Percentiles rank a stretch among this genome's conserved stretches.
phyloP scores from a whole-genome alignment of 768 basidiomycete genomes.

The Boletales sp. region DNA sequence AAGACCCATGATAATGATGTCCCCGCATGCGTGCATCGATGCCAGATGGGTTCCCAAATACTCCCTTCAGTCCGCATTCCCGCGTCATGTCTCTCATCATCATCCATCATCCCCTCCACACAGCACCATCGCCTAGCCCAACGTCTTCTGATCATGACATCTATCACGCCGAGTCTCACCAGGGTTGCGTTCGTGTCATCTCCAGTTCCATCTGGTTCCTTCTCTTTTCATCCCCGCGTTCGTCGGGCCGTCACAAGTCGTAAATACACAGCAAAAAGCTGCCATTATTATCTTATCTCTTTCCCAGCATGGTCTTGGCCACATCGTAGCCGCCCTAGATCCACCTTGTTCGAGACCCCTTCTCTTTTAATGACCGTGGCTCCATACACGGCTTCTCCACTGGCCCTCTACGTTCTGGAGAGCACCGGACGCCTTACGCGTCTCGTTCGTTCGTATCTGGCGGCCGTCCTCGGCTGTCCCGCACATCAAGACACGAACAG shows the following conservation, averaged over 20 bases:
- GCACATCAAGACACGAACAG: neutral
- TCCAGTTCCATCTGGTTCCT: neutral
- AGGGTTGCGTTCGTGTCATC: neutral
- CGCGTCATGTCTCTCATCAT: neutral
- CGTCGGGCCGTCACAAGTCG: constrained; percentile 4
- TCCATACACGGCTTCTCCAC: constrained; percentile 1
- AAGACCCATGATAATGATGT: no score
- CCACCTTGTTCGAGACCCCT: constrained; percentile 3
- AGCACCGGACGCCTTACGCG: neutral
- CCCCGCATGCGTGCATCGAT: no score
- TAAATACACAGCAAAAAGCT: neutral
- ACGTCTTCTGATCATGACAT: no score
- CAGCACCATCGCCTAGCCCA: no score
- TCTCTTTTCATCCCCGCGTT: constrained; percentile 7
- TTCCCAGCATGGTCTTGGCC: neutral
- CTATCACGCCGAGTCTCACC: neutral
- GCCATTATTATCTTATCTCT: constrained; percentile 20
- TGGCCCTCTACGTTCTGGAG: neutral
- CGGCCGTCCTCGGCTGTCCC: neutral
- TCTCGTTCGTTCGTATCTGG: neutral
- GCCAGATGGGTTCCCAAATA: no score
- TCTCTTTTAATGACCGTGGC: constrained; percentile 15
- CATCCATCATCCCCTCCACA: no score
- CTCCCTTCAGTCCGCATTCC: no score
- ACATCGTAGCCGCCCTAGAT: constrained; percentile 1